Evolutionary conservation across 495 filamentous ascomycete species (phyloP), one percentile per base, ranked within the genome.

Genomic region (Penicillium robsamsonii): DNA sequence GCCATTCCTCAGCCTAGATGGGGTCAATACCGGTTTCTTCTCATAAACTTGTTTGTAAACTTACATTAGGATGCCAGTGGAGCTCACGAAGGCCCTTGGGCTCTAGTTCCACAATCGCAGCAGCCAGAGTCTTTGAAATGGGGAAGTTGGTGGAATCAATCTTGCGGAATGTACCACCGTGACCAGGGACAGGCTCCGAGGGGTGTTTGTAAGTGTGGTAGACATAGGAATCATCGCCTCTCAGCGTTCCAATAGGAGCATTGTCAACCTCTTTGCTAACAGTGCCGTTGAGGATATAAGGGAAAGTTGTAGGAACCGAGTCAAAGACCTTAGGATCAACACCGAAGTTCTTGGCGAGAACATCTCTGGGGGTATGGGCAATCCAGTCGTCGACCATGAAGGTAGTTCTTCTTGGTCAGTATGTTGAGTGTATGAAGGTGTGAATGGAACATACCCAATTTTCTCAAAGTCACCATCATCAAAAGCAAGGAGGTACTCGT

Each of bases 1-100:
- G 73, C 83, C 84, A 87, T 63, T 87, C 85, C 60, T 83, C 81
- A 1, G 83, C 80, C 77, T 83, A 50, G 3, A 50, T 18, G 24
- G 37, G 35, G 24, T n/a, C 8, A 48, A 8, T 13, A 17, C 9
- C 4, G 15, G 2, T 8, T 29, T 29, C n/a, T 3, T 7, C 12
- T 7, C 5, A 1, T 44, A 17, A 9, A 29, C n/a, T 7, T n/a
- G 17, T 33, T 20, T 22, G 8, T 17, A 3, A 43, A 41, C 76
- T 68, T 64, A 83, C 82, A 58, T 83, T 87, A n/a, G 84, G 83
- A 68, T 86, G 83, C 85, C 83, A 87, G 60, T 87, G 85, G 50
- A 88, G 67, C 70, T 88, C 84, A 37, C 85, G 73, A 42, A 88
- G 64, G 13, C 76, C 84, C 47, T 75, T 76, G 0, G 86, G 84